A percentile compares a stretch with the other conserved stretches of the same genome.
Evolutionary conservation across 495 filamentous ascomycete species (phyloP).

Genomic region (Gamarada debralockiae): DNA sequence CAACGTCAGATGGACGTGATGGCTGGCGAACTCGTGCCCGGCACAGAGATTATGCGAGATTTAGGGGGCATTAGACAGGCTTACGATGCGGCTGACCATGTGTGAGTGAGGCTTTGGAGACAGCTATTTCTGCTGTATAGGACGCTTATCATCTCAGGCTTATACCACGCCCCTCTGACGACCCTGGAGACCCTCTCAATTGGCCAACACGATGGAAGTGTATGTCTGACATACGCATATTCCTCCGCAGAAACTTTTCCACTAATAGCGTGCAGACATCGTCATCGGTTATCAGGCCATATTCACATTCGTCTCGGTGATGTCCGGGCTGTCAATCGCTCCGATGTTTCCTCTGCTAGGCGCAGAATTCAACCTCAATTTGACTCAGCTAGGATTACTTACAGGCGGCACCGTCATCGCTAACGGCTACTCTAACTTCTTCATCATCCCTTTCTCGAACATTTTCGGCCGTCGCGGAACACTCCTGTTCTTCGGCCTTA

Average conservation of each 20-base stretch:
- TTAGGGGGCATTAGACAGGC: too few species aligned
- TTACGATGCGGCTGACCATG: too few species aligned
- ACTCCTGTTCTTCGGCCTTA: not conserved
- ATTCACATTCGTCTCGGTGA: not conserved
- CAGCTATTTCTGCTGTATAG: too few species aligned
- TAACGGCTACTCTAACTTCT: not conserved
- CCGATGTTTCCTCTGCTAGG: conserved; percentile 1
- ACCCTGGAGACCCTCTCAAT: conserved; percentile 9
- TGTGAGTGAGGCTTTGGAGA: too few species aligned
- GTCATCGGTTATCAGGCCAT: not conserved
- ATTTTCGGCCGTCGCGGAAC: not conserved
- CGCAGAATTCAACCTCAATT: not conserved
- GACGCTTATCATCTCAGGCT: too few species aligned
- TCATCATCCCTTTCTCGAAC: not conserved
- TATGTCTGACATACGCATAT: too few species aligned
- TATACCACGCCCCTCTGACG: not conserved
- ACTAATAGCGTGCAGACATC: too few species aligned
- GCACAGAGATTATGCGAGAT: too few species aligned
- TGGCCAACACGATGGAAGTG: conserved; percentile 3
- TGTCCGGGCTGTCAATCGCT: not conserved
- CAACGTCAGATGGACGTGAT: too few species aligned
- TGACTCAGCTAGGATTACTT: not conserved
- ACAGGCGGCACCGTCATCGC: conserved; percentile 1
- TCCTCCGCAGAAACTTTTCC: not conserved
- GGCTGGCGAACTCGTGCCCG: too few species aligned